Conservation (phyloP, 2,329 filamentous ascomycete species). For the Colletotrichum melonis region DNA sequence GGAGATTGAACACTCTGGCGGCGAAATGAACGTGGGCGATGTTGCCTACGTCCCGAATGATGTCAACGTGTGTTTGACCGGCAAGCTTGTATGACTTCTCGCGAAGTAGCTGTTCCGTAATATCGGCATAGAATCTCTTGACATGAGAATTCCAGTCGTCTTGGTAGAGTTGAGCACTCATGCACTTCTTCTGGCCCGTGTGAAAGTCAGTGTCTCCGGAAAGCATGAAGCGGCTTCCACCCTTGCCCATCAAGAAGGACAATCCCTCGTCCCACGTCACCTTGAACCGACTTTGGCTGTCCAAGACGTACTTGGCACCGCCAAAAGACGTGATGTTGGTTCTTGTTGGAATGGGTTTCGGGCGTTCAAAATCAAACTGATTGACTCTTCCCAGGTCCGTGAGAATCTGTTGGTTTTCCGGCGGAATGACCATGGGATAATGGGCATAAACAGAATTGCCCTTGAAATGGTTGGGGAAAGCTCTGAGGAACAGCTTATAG, state of each 20-base stretch:
- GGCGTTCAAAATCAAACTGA: slow-evolving; percentile 77
- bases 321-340: slow-evolving; percentile 71
- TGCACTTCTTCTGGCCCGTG: slow-evolving; percentile 60
- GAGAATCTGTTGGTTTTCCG: slow-evolving; percentile 78
- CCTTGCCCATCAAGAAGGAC: slow-evolving; percentile 68
- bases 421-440: slow-evolving; percentile 77
- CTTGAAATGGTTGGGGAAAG: slow-evolving; percentile 84
- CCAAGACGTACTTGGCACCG: slow-evolving; percentile 71
- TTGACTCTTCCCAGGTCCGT: slow-evolving; percentile 73
- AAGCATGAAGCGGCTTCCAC: slow-evolving; percentile 67
- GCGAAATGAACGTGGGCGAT: slow-evolving; percentile 74
- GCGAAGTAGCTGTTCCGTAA: slow-evolving; percentile 69
- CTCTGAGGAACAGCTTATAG: slow-evolving; percentile 84
- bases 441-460: slow-evolving; percentile 84
- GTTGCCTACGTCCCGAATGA: slow-evolving; percentile 78
- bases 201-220: slow-evolving; percentile 62
- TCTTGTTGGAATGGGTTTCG: slow-evolving; percentile 59
- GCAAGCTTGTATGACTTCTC: slow-evolving; percentile 73
- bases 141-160: slow-evolving; percentile 72
- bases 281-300: slow-evolving; percentile 70
- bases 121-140: slow-evolving; percentile 74
- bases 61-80: slow-evolving; percentile 68
- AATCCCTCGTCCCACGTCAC: slow-evolving; percentile 74
- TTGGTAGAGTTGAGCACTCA: slow-evolving; percentile 69
- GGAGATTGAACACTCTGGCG: slow-evolving; percentile 71